Evolutionary conservation across 495 filamentous ascomycete genomes (phyloP).

Genomic region (Articulospora tetracladia): DNA sequence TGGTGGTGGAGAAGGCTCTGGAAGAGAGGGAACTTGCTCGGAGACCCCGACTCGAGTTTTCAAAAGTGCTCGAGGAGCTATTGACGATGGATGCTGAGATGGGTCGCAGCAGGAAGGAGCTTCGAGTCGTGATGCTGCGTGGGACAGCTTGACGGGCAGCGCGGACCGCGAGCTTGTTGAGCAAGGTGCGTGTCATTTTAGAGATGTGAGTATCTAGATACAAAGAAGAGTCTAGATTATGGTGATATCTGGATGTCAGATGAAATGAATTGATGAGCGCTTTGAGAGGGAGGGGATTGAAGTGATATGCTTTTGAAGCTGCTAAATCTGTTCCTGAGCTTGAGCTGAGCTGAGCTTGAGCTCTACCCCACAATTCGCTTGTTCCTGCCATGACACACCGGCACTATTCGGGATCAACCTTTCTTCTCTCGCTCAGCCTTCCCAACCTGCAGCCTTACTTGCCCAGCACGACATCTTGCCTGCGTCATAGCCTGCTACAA

Average conservation of each 20-base stretch:
- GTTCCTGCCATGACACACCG: not conserved
- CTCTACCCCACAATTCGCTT: constrained; percentile 28
- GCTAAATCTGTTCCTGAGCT: not conserved
- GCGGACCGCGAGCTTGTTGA: not conserved
- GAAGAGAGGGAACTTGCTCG: constrained; percentile 1
- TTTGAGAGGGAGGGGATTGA: not conserved
- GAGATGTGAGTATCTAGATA: not conserved
- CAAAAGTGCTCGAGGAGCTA: not conserved
- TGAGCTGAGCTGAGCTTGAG: constrained; percentile 5
- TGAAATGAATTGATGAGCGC: not conserved
- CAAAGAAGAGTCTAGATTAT: not conserved
- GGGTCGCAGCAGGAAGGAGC: constrained; percentile 1
- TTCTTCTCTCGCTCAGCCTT: constrained; percentile 16
- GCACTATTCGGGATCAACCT: no score
- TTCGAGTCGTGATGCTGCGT: not conserved
- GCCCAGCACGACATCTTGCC: not conserved
- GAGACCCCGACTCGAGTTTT: not conserved
- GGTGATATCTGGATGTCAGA: not conserved
- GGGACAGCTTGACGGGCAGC: not conserved
- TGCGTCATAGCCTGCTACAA: not conserved
- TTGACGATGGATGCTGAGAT: not conserved
- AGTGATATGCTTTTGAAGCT: not conserved
- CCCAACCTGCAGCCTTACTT: constrained; percentile 2
- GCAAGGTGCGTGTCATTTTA: constrained; percentile 12
- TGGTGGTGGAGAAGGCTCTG: constrained; percentile 14